Percentiles rank a stretch among this genome's conserved stretches.
Evolutionary conservation across 805 yeast genomes (phyloP).

Genomic region (Lipomyces orientalis): DNA sequence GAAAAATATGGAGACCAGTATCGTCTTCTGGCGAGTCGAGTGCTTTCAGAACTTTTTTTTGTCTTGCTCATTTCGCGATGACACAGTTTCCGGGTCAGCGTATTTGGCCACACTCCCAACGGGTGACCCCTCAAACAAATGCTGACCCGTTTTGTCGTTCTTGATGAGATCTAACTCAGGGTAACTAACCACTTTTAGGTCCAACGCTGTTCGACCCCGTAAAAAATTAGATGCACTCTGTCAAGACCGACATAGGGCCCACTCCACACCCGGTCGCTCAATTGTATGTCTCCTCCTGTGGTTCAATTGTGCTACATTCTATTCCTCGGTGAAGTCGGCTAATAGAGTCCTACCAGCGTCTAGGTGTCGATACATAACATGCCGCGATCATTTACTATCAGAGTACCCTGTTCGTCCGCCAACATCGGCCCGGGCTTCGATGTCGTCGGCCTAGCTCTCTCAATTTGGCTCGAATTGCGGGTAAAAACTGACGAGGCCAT

Average conservation of each 20-base stretch:
- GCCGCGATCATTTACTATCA: constrained; percentile 34
- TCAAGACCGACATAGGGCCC: background rate
- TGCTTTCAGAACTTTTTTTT: background rate
- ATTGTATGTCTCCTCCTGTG: background rate
- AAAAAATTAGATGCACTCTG: background rate
- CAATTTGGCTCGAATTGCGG: constrained; percentile 69
- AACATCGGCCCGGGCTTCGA: constrained; percentile 99
- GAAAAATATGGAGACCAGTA: background rate
- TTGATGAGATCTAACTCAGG: background rate
- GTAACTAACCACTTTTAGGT: background rate
- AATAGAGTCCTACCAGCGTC: background rate
- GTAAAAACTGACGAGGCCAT: constrained; percentile 64
- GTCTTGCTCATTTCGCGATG: background rate
- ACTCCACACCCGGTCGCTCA: background rate
- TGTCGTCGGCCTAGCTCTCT: constrained; percentile 89
- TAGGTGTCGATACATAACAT: constrained; percentile 6
- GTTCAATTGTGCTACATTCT: background rate
- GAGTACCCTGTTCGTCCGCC: constrained; percentile 95
- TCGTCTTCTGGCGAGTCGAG: constrained; percentile 3
- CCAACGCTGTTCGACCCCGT: background rate
- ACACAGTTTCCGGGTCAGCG: background rate
- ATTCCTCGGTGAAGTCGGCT: background rate
- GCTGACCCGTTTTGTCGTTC: background rate
- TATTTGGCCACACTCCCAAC: background rate
- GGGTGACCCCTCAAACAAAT: background rate